Conservation (phyloP, 1,284 basidiomycete species). For the Pascua sp. region DNA sequence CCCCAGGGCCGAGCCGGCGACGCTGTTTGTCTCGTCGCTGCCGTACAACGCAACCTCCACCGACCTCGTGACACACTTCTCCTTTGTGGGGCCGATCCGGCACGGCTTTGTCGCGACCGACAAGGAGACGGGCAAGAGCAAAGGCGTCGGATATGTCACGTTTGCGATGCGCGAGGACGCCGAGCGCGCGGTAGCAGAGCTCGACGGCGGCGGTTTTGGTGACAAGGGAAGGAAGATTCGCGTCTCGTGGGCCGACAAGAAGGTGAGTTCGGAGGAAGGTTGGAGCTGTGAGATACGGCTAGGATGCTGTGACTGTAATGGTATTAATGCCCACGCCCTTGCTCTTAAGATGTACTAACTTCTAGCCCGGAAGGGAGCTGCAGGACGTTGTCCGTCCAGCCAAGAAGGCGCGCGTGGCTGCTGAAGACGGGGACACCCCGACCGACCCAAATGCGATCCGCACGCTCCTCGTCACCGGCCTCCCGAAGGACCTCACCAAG, state of each 20-base stretch:
- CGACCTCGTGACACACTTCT: slow-evolving; percentile 88
- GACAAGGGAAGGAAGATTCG: slow-evolving; percentile 64
- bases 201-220: slow-evolving; percentile 56
- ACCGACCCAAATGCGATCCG: slow-evolving; percentile 71
- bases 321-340: too few relatives aligned
- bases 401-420: slow-evolving; percentile 17
- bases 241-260: slow-evolving; percentile 74
- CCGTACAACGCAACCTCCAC: slow-evolving; percentile 85
- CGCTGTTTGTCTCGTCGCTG: slow-evolving; percentile 55
- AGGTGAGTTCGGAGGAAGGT: slow-evolving; percentile 53
- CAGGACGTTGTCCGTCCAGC: slow-evolving; percentile 9
- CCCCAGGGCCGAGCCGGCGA: slow-evolving; percentile 15
- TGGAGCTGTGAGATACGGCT: too few relatives aligned
- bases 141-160: slow-evolving; percentile 97
- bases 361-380: slow-evolving; percentile 12
- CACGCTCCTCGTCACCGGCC: slow-evolving; percentile 72
- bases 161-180: slow-evolving; percentile 90
- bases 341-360: background rate
- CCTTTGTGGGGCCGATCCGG: slow-evolving; percentile 88
- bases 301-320: slow-evolving; percentile 2
- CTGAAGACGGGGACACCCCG: background rate
- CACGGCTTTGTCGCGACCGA: slow-evolving; percentile 86
- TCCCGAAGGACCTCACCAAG: slow-evolving; percentile 65
- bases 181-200: slow-evolving; percentile 61
- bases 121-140: slow-evolving; percentile 70